phyloP scores from a whole-genome alignment of 1,284 basidiomycete species.

The Cystobasidium slooffiae region DNA sequence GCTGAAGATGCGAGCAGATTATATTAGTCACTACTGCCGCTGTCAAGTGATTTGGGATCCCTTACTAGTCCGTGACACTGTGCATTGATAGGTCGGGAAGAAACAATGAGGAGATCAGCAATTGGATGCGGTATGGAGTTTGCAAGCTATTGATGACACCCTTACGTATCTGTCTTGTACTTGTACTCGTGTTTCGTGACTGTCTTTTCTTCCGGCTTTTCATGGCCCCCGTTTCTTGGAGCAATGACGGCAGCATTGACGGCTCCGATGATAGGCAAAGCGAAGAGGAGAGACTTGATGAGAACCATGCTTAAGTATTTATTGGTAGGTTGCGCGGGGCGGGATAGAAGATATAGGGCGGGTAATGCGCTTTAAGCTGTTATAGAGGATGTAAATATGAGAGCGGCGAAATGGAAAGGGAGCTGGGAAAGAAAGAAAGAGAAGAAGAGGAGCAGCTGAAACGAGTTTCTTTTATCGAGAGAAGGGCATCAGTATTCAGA shows the following conservation, averaged over 20 bases:
- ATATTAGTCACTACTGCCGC: too few species aligned
- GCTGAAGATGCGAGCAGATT: too few species aligned
- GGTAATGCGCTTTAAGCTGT: background rate
- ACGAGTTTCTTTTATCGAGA: background rate
- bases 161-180: background rate
- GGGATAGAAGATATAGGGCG: background rate
- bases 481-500: background rate
- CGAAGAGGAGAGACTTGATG: conserved; percentile 24
- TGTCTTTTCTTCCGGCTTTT: conserved; percentile 1
- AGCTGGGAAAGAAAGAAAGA: background rate
- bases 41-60: too few species aligned
- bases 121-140: too few species aligned
- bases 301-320: conserved; percentile 1
- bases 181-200: conserved; percentile 15
- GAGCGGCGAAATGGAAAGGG: background rate
- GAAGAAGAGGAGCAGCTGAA: background rate
- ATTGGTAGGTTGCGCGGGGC: background rate
- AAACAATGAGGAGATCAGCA: too few species aligned
- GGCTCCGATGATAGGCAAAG: background rate
- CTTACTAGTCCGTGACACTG: too few species aligned
- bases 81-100: too few species aligned
- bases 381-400: background rate
- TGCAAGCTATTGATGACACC: background rate
- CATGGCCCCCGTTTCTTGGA: conserved; percentile 8
- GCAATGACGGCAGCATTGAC: conserved; percentile 15